A percentile compares a stretch with the other conserved stretches of the same genome.
Conservation (phyloP, 2,329 filamentous ascomycete species). For the Dendrostoma leiphaemia region DNA sequence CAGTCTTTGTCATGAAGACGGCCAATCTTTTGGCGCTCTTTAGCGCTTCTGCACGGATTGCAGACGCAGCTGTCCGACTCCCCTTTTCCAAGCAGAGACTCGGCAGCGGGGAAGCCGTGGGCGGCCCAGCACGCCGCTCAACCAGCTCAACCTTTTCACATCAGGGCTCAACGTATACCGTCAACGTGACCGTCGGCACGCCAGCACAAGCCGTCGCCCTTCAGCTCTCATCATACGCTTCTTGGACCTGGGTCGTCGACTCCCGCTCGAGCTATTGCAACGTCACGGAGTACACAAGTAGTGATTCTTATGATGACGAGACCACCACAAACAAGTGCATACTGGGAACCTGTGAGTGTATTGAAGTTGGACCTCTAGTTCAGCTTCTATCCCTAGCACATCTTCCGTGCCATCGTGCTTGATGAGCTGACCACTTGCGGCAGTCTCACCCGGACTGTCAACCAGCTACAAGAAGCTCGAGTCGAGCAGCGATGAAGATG, state of each 20-base stretch:
- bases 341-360: constrained; percentile 24
- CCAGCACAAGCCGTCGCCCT: constrained; percentile 28
- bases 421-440: constrained; percentile 5
- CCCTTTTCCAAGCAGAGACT: constrained; percentile 9
- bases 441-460: constrained; percentile 20
- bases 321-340: constrained; percentile 15
- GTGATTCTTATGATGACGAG: background rate
- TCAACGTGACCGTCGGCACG: constrained; percentile 27
- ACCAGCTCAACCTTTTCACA: constrained; percentile 10
- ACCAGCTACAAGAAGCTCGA: constrained; percentile 22
- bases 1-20: constrained; percentile 12
- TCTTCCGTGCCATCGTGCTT: background rate
- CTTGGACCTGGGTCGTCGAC: constrained; percentile 29
- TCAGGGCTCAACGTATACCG: constrained; percentile 22
- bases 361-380: background rate
- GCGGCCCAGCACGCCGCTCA: background rate
- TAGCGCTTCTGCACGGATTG: constrained; percentile 1
- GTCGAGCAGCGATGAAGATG: constrained; percentile 1
- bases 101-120: background rate
- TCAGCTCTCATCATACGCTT: constrained; percentile 23
- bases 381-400: background rate
- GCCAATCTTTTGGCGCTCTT: constrained; percentile 7
- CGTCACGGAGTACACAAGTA: background rate
- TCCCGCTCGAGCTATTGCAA: constrained; percentile 14
- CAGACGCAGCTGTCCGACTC: constrained; percentile 8